A percentile compares a stretch with the other conserved stretches of the same genome.
Conservation (phyloP, 2,329 filamentous ascomycete genomes). For the Hypoxylon sp. region DNA sequence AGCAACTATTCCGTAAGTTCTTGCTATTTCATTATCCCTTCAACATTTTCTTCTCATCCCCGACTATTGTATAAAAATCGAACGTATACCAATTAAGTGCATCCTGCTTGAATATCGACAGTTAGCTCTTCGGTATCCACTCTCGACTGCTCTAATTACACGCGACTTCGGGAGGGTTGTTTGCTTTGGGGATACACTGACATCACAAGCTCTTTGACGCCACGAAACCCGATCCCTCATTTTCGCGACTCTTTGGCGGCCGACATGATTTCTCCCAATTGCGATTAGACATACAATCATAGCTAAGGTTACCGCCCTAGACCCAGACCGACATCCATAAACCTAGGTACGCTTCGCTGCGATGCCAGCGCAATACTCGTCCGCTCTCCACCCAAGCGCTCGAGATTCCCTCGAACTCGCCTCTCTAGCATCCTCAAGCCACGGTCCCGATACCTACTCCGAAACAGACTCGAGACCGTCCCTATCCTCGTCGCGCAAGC, state of each 20-base stretch:
- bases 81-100: slow-evolving; percentile 16
- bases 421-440: slow-evolving; percentile 88
- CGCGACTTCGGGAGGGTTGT: slow-evolving; percentile 7
- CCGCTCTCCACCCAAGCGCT: slow-evolving; percentile 60
- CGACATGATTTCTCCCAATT: slow-evolving; percentile 35
- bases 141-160: slow-evolving; percentile 16
- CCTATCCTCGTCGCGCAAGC: slow-evolving; percentile 88
- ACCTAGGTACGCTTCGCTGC: slow-evolving; percentile 38
- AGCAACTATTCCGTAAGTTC: too few species aligned
- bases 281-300: slow-evolving; percentile 24
- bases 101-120: slow-evolving; percentile 26
- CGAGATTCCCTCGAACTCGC: slow-evolving; percentile 97
- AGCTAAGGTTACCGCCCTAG: slow-evolving; percentile 23
- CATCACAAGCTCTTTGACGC: slow-evolving; percentile 30
- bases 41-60: slow-evolving; percentile 20
- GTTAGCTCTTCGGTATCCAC: background rate
- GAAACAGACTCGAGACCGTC: slow-evolving; percentile 84
- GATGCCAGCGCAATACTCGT: slow-evolving; percentile 58
- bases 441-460: slow-evolving; percentile 68
- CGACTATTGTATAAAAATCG: slow-evolving; percentile 3
- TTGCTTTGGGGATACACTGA: slow-evolving; percentile 25
- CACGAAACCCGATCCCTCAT: slow-evolving; percentile 11
- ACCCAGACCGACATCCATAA: slow-evolving; percentile 15
- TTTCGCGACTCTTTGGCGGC: slow-evolving; percentile 19
- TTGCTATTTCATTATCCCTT: slow-evolving; percentile 27